Percentiles rank a stretch among this genome's conserved stretches.
Evolutionary conservation across 345 rosid species (phyloP).

Genomic region (Arabidopsis suecica): DNA sequence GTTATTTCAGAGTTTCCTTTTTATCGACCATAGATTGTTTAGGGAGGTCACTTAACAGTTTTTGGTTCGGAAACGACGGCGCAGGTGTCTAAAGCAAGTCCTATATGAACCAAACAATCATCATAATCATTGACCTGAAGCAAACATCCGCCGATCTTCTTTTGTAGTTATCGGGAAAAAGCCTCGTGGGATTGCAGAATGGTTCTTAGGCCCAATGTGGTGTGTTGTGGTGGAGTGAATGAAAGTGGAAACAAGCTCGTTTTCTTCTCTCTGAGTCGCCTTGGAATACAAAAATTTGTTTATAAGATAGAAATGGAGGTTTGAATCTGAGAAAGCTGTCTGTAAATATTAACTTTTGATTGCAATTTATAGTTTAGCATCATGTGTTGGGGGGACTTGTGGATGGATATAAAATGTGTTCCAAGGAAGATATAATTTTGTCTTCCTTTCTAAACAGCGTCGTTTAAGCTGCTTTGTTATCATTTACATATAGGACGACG

Average conservation of each 20-base stretch:
- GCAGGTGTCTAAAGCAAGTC: slow-evolving; percentile 49
- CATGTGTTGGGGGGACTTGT: slow-evolving; percentile 17
- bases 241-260: slow-evolving; percentile 20
- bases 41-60: slow-evolving; percentile 5
- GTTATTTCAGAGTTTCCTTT: neutral
- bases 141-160: neutral
- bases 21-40: neutral
- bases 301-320: slow-evolving; percentile 36
- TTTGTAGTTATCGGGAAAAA: slow-evolving; percentile 8
- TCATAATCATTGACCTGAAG: slow-evolving; percentile 10
- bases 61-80: slow-evolving; percentile 18
- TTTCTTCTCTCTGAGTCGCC: slow-evolving; percentile 17
- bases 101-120: slow-evolving; percentile 33
- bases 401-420: slow-evolving; percentile 24
- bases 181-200: slow-evolving; percentile 8
- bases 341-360: slow-evolving; percentile 37
- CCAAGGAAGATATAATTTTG: neutral
- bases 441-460: slow-evolving; percentile 16
- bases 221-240: slow-evolving; percentile 29
- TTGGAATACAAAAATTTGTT: slow-evolving; percentile 32
- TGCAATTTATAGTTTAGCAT: slow-evolving; percentile 13
- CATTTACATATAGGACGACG: neutral
- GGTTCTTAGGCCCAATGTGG: neutral
- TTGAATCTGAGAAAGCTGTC: slow-evolving; percentile 24
- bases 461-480: neutral